phyloP scores from a whole-genome alignment of 1,284 basidiomycete genomes.

The Sanguinoderma infundibulare region DNA sequence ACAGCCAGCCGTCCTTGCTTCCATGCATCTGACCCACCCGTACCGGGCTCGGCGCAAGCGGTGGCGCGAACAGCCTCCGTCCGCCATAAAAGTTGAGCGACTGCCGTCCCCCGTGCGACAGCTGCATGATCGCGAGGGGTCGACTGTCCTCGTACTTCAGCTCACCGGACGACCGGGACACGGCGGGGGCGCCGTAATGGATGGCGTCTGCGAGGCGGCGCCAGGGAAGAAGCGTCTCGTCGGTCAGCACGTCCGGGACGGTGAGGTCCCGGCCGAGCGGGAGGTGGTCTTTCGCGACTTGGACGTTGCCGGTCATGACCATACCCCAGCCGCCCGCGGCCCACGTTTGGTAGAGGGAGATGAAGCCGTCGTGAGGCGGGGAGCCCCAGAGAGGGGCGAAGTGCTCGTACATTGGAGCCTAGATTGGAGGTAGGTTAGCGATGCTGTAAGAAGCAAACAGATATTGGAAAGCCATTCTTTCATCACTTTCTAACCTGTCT shows the following conservation, averaged over 20 bases:
- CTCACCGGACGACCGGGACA: conserved; percentile 1
- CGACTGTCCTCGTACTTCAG: background rate
- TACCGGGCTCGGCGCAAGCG: conserved; percentile 78
- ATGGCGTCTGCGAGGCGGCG: conserved; percentile 53
- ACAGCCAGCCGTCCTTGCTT: conserved; percentile 27
- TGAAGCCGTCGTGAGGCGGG: conserved; percentile 68
- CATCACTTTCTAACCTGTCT: too few relatives aligned
- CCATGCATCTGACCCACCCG: conserved; percentile 46
- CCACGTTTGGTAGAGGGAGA: conserved; percentile 80
- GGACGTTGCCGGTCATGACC: conserved; percentile 89
- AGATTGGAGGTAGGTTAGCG: conserved; percentile 36
- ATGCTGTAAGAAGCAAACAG: background rate
- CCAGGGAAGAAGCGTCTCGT: conserved; percentile 55
- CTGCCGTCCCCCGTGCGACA: conserved; percentile 89
- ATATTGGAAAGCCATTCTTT: background rate
- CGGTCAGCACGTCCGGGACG: conserved; percentile 53
- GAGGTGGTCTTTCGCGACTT: conserved; percentile 75
- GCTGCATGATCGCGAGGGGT: conserved; percentile 75
- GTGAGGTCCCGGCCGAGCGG: conserved; percentile 83
- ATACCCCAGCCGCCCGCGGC: conserved; percentile 84
- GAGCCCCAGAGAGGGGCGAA: conserved; percentile 73
- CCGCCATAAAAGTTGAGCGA: conserved; percentile 78
- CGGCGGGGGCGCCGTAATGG: conserved; percentile 38
- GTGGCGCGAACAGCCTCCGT: conserved; percentile 57
- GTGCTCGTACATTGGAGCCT: conserved; percentile 87